Conservation (phyloP, 768 basidiomycete genomes). For the Hydnum rufescens region DNA sequence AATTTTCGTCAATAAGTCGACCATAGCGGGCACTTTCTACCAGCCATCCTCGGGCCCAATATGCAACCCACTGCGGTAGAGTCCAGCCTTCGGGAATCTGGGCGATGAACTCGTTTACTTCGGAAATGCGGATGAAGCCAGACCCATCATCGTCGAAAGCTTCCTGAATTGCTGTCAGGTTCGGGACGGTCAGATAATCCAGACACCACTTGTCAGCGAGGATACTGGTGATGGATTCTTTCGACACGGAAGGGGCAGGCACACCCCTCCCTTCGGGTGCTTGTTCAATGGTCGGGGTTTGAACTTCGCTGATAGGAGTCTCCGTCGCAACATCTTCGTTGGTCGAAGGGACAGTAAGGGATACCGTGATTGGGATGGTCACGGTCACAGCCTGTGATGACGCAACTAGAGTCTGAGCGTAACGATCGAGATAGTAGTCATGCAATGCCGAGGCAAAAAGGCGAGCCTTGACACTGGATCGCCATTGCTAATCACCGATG, state of each 20-base stretch:
- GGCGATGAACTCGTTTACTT: background rate
- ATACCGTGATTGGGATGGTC: background rate
- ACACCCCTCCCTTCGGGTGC: background rate
- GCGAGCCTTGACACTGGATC: background rate
- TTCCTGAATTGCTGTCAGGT: background rate
- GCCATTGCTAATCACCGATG: background rate
- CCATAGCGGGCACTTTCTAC: background rate
- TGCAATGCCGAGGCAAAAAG: background rate
- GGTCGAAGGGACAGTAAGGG: background rate
- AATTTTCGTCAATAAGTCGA: background rate
- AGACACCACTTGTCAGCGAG: background rate
- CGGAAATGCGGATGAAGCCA: background rate
- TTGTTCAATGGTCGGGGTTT: background rate
- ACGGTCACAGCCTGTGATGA: background rate
- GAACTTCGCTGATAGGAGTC: background rate
- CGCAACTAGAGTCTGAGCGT: background rate
- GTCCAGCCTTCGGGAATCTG: conserved; percentile 1
- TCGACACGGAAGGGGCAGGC: background rate
- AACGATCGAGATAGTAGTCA: background rate
- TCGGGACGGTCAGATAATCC: background rate
- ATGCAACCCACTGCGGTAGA: background rate
- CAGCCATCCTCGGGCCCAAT: background rate
- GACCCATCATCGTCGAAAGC: background rate
- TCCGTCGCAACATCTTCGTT: background rate
- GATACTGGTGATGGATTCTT: background rate